These are phyloP conservation scores for Reutealis trisperma DNA, from an alignment of 345 rosid species.

Conservation along the genomic window DNA sequence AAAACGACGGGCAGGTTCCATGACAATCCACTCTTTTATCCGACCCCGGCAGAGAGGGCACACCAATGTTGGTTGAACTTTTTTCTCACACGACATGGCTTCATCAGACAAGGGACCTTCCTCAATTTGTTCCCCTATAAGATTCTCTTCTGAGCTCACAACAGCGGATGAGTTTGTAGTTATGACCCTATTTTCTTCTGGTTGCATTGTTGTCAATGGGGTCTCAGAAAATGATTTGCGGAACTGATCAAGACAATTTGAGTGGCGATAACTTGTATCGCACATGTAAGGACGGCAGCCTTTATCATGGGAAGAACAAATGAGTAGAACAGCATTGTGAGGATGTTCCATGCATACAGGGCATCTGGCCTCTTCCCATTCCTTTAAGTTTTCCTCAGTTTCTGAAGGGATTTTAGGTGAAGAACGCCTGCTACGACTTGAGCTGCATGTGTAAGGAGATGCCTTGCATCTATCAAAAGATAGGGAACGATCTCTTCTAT, in stretches of 20 bases:
- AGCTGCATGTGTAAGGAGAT: conserved; percentile 61
- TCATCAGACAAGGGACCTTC: conserved; percentile 28
- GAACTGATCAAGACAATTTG: conserved; percentile 94
- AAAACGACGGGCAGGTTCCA: conserved; percentile 67
- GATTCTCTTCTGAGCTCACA: conserved; percentile 32
- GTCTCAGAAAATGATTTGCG: conserved; percentile 59
- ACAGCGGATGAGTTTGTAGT: conserved; percentile 5
- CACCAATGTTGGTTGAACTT: conserved; percentile 45
- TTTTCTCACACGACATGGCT: conserved; percentile 40
- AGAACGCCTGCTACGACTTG: conserved; percentile 44
- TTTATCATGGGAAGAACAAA: conserved; percentile 86
- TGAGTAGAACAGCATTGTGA: conserved; percentile 89
- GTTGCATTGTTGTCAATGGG: conserved; percentile 29
- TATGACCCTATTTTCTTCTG: conserved; percentile 36
- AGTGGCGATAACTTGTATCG: conserved; percentile 94
- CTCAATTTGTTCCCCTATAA: conserved; percentile 37
- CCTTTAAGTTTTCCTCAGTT: conserved; percentile 59
- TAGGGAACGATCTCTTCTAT: conserved; percentile 73
- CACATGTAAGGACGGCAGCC: conserved; percentile 99
- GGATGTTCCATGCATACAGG: conserved; percentile 99
- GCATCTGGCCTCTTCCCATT: conserved; percentile 97
- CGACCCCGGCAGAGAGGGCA: conserved; percentile 94
- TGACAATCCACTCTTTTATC: conserved; percentile 76
- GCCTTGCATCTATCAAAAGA: conserved; percentile 64
- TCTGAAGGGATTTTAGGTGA: conserved; percentile 50